Evolutionary conservation across 2,329 filamentous ascomycete genomes (phyloP), one percentile per base, ranked within the genome.

Genomic region (Penicillium sp.): DNA sequence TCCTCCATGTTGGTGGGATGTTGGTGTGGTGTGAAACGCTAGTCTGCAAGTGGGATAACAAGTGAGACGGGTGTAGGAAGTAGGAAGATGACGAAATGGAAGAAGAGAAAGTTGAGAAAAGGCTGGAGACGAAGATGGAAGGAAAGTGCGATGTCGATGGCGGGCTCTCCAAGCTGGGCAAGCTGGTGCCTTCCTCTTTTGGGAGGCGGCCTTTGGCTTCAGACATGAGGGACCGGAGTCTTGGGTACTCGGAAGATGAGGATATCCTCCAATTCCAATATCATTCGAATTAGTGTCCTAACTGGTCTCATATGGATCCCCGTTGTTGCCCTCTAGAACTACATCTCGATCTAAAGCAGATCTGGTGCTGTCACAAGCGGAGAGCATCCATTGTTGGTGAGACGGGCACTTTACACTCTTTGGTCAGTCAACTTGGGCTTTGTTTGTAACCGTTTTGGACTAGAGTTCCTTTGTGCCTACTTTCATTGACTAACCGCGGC

Each of bases 1-100:
- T 64, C 59, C n/a, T 66, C 60, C 58, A 69, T 69, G 10, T n/a
- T 49, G 37, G 49, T 16, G 33, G 35, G 33, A 44, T 31, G 31
- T 11, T 46, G 24, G 51, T 40, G 14, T 50, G n/a, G 31, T n/a
- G 19, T n/a, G 44, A 18, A 54, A 18, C 46, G 50, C 54, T 57
- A 49, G 52, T 16, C 24, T 31, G 27, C 14, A 24, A 14, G 13
- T 39, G 51, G 27, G 39, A 14, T 19, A 18, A 33, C n/a, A 16
- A 49, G 16, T 36, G 56, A 44, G 44, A n/a, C n/a, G n/a, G n/a
- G n/a, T n/a, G n/a, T n/a, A n/a, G n/a, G n/a, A n/a, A n/a, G 6
- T 31, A 16, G 16, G 51, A 36, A 6, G 18, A 31, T 2, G 22
- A 39, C 19, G 19, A 44, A 22, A 41, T 13, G 18, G 33, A 27